Percentiles rank a stretch among this genome's conserved stretches.
These are phyloP conservation scores for Penicillium brevicompactum DNA, from an alignment of 2,329 filamentous ascomycete genomes.

Conservation along the genomic window DNA sequence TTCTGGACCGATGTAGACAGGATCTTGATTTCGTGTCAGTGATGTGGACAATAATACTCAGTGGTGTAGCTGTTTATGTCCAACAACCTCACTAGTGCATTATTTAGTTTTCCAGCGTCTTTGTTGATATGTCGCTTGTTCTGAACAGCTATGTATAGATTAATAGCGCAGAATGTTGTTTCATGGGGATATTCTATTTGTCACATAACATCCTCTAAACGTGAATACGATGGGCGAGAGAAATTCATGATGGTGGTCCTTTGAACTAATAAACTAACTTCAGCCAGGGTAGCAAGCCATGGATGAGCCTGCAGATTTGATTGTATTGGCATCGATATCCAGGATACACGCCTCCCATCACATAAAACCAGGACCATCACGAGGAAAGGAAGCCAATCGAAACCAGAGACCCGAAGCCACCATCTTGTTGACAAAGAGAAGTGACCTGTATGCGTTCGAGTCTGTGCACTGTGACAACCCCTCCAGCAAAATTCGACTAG, in stretches of 20 bases:
- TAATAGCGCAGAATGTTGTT: neutral
- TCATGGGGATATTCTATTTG: neutral
- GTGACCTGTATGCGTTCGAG: too few relatives aligned
- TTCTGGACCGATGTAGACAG: conserved; percentile 2
- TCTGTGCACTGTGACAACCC: too few relatives aligned
- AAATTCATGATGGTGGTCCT: neutral
- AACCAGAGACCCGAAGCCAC: too few relatives aligned
- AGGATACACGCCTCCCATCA: too few relatives aligned
- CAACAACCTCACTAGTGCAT: neutral
- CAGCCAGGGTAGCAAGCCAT: too few relatives aligned
- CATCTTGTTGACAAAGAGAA: too few relatives aligned
- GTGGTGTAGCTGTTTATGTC: neutral
- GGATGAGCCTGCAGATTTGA: too few relatives aligned
- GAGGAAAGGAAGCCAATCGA: too few relatives aligned
- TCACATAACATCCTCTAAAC: neutral
- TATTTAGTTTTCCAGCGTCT: neutral
- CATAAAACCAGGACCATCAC: too few relatives aligned
- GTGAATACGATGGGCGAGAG: neutral
- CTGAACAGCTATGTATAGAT: neutral
- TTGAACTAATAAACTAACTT: neutral
- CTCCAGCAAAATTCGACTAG: too few relatives aligned
- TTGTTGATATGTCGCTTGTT: neutral
- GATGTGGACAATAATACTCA: neutral
- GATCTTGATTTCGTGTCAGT: neutral
- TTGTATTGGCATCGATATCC: too few relatives aligned